Evolutionary conservation across 164 flowering plant species (phyloP), one percentile per base, ranked within the genome.

Genomic region (Aristolochia californica): DNA sequence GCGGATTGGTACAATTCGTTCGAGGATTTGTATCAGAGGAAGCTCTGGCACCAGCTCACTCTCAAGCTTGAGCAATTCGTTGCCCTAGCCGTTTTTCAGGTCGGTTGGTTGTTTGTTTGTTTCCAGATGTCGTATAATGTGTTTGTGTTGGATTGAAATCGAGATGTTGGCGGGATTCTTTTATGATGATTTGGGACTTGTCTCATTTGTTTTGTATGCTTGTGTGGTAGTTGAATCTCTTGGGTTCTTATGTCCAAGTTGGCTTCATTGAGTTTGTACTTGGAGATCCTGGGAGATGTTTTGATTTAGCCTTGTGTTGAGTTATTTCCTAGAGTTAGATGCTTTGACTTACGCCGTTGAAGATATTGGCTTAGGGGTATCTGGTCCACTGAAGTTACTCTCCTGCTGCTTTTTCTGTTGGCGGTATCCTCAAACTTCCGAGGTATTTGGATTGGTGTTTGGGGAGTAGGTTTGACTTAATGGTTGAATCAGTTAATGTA

Each of bases 11-110:
- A 78, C 83, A 79, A 69, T 55, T 57, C 84, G 25, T 75, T 93
- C 12, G 87, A 80, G 51, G 97, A 93, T 85, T 89, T 93, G 76
- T 89, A 93, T 72, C 78, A 87, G 79, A 78, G 61, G 72, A 93
- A 93, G 85, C 90, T 89, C 9, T 93, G 98, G 98, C 96, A 93
- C 58, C 97, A 89, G 73, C 98, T 93, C 60, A 83, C 98, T 30
- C 78, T 75, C 63, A 87, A 87, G 77, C 91, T 93, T 59, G 97
- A 93, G 51, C 90, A 89, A 72, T 93, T 93, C 74, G 79, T 89
- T 40, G 80, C 97, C 58, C 96, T 81, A 48, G 75, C 97, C 40
- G 87, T 80, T 26, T 75, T 81, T 56, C 91, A 87, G 87, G 93
- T 76, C 38, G 8, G 20, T 27, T 12, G 18, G 22, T 17, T 1